Evolutionary conservation across 192 early-diverging fungal genomes (phyloP), one percentile per base, ranked within the genome.

Genomic region (Coemansia aciculifera): DNA sequence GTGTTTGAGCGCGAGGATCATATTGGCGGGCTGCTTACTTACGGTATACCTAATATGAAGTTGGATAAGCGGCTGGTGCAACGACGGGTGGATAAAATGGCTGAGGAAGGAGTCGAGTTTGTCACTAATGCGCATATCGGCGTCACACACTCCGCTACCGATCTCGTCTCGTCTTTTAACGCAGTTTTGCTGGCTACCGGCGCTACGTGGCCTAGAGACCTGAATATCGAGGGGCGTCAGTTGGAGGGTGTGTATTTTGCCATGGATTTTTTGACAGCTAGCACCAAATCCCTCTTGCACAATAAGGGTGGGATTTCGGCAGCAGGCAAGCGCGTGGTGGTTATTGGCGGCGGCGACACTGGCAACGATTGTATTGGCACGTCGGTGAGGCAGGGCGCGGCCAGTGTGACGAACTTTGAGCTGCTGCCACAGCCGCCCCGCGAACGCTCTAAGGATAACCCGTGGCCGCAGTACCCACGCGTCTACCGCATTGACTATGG

Each of bases 31-130:
- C 80, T 99, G 57, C 87, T 99, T 66, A 94, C 95, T 87, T 99
- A 99, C 81, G 97, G 97, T 68, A 99, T 99, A 63, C 97, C 97
- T 51, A 99, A 99, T 87, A 99, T 99, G 97, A 99, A 99, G 87
- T 90, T 99, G 37, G 97, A 99, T 86, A 99, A 99, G 87, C 86
- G 87, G 48, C 78, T 97, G 70, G 95, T 98, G 34, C 93, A 95
- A 77, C 88, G 97, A 48, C 92, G 97, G 57, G 86, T 98, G 63
- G 94, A 98, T 68, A 87, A 97, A 77, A 86, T 99, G 84, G 92
- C 89, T 5, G 90, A 89, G n/a, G 97, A 99, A 85, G 97, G 96
- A 56, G 87, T 99, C 60, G 86, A 79, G 54, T 98, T 98, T 85
- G 90, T 94, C 36, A 79, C 93, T 62, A 91, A 91, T 80, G 88